Percentiles rank a stretch among this genome's conserved stretches.
Evolutionary conservation across 139 green algal genomes (phyloP).

Genomic region (Edaphochlamys debaryana): DNA sequence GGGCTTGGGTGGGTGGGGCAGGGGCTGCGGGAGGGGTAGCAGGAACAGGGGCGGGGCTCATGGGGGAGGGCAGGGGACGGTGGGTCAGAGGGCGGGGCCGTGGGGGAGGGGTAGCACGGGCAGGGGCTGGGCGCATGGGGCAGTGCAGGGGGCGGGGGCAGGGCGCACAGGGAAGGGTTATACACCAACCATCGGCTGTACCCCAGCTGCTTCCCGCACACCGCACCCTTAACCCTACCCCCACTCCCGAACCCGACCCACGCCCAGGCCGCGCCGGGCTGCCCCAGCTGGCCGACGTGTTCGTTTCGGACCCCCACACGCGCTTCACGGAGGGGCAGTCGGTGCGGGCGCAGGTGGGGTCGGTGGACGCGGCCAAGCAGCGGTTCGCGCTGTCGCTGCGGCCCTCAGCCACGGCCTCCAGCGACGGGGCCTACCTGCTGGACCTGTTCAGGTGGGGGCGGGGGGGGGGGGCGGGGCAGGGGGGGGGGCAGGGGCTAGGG

Average conservation of each 20-base stretch:
- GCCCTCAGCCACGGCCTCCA: slow-evolving; percentile 59
- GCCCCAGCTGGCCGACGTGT: slow-evolving; percentile 82
- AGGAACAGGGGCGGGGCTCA: too few species aligned
- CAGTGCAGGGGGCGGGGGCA: too few species aligned
- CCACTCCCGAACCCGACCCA: too few species aligned
- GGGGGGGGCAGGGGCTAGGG: too few species aligned
- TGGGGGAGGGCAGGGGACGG: too few species aligned
- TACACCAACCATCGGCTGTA: too few species aligned
- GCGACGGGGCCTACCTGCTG: slow-evolving; percentile 53
- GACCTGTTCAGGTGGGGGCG: slow-evolving; percentile 56
- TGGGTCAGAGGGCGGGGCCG: background rate
- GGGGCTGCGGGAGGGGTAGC: background rate
- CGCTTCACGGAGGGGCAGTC: slow-evolving; percentile 79
- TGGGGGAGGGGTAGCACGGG: too few species aligned
- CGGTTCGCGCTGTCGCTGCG: slow-evolving; percentile 73
- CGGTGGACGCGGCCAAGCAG: slow-evolving; percentile 44
- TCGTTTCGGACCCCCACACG: slow-evolving; percentile 75
- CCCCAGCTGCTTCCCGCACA: too few species aligned
- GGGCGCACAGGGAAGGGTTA: too few species aligned
- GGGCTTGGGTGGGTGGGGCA: background rate
- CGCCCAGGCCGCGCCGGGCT: slow-evolving; percentile 66
- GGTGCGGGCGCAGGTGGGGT: slow-evolving; percentile 67
- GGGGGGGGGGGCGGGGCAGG: too few species aligned
- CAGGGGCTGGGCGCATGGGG: too few species aligned
- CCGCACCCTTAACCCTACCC: background rate